Evolutionary conservation across 2,329 filamentous ascomycete species (phyloP), one percentile per base, ranked within the genome.

Genomic region (Plenodomus tracheiphilus): DNA sequence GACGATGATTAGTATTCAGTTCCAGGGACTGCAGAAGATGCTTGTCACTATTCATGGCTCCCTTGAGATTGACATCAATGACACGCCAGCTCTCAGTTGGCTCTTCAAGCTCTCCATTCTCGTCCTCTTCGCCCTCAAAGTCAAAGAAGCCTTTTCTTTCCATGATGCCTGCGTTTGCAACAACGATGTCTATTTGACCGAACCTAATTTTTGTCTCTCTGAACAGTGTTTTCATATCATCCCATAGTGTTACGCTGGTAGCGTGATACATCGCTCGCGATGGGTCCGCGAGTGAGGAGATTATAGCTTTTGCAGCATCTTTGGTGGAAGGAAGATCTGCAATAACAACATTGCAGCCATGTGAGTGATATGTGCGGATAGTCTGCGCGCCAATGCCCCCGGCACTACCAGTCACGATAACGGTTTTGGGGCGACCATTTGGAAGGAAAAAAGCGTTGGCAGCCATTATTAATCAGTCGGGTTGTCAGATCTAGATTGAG

Each of bases 161-260:
- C 71, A 76, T 77, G 40, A 74, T 65, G 4, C 74, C 75, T 7
- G 75, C 74, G 53, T 77, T 77, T 25, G 73, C 74, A 16, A 77
- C 57, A 2, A 76, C 72, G 15, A 75, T 64, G 49, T 77, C 72
- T 1, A 77, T 51, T 3, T 63, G 47, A 3, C 72, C 68, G 40
- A 76, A 77, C 4, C 28, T 49, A 16, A 61, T 48, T 15, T 67
- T 61, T 2, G 69, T 64, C 2, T 46, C 36, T 32, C 68, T 59
- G 49, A 76, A 76, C 3, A 73, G 50, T 2, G 47, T 19, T 18
- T 58, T 58, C 64, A 77, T 67, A n/a, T 73, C 54, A 0, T 45
- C 44, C 73, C 74, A 76, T 32, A 70, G 45, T 0, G 65, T 52
- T 22, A 76, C 72, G 49, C 74, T 66, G 4, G 66, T 69, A 15